Conservation (phyloP, 2,329 filamentous ascomycete species). For the Arthrobotrys pseudoclavata region DNA sequence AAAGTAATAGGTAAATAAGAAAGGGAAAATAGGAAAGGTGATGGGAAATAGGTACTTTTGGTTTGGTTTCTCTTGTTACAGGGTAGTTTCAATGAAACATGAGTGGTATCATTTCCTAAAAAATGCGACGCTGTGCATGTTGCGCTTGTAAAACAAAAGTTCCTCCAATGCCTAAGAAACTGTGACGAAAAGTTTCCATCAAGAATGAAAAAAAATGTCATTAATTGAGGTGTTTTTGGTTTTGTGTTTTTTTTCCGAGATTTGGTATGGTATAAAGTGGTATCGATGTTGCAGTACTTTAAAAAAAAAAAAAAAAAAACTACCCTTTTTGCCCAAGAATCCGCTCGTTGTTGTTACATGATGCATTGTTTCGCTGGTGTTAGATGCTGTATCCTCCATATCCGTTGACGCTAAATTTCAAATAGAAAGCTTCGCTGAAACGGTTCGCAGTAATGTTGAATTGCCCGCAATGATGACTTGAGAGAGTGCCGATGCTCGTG, state of each 20-base stretch:
- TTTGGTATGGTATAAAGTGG: conserved; percentile 39
- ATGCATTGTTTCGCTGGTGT: conserved; percentile 25
- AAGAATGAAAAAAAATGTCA: conserved; percentile 27
- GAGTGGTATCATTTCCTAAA: conserved; percentile 58
- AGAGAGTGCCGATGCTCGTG: conserved; percentile 10
- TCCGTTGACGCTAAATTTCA: conserved; percentile 30
- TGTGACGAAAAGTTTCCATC: conserved; percentile 27
- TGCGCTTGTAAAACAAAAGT: conserved; percentile 40
- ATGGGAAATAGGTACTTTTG: conserved; percentile 56
- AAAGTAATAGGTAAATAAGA: conserved; percentile 34
- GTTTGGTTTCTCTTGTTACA: conserved; percentile 58
- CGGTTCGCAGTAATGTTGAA: conserved; percentile 54
- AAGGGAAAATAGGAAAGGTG: conserved; percentile 11
- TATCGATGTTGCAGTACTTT: conserved; percentile 33
- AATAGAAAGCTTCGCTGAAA: conserved; percentile 16
- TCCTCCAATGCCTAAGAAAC: conserved; percentile 46
- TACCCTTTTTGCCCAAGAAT: conserved; percentile 41
- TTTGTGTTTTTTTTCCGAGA: conserved; percentile 51
- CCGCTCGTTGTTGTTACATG: conserved; percentile 42
- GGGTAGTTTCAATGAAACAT: conserved; percentile 59
- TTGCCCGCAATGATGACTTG: conserved; percentile 29
- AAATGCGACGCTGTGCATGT: conserved; percentile 51
- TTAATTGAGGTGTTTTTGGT: conserved; percentile 36
- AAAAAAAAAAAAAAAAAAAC: conserved; percentile 8
- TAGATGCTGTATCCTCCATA: conserved; percentile 33